These are phyloP conservation scores for Eremochloa ophiuroides DNA, from an alignment of 176 grass and related monocot species.

Conservation along the genomic window DNA sequence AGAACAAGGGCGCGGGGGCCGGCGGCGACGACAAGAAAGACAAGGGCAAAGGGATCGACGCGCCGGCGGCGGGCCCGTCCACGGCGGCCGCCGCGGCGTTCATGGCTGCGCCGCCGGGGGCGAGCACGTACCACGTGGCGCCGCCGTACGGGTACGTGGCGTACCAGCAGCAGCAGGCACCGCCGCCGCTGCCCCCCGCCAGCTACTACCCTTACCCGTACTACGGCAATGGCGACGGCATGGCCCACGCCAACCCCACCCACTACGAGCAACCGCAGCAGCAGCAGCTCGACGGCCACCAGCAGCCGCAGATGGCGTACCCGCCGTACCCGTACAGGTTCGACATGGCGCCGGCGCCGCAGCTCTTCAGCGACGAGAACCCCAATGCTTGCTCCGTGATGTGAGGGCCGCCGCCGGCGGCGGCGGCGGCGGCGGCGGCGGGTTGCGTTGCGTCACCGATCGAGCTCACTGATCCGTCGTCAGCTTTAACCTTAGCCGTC, in stretches of 20 bases:
- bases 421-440: too few relatives aligned
- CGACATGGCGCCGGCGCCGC: constrained; percentile 50
- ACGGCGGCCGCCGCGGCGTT: constrained; percentile 29
- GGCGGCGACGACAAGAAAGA: constrained; percentile 9
- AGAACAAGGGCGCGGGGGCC: not conserved
- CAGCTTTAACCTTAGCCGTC: not conserved
- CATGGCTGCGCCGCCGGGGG: not conserved
- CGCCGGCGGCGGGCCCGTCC: constrained; percentile 19
- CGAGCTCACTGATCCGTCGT: not conserved
- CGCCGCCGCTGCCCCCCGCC: not conserved
- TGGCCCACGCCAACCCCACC: constrained; percentile 8
- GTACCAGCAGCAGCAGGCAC: constrained; percentile 15
- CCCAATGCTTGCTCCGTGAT: constrained; percentile 85
- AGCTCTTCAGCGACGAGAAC: constrained; percentile 98
- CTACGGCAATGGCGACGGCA: constrained; percentile 22
- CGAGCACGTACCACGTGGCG: constrained; percentile 43
- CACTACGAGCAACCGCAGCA: constrained; percentile 3
- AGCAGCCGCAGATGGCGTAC: constrained; percentile 10
- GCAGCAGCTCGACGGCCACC: constrained; percentile 19
- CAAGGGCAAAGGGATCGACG: constrained; percentile 37
- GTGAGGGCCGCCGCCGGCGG: constrained; percentile 18
- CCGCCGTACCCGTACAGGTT: constrained; percentile 38
- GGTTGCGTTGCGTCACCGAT: not conserved
- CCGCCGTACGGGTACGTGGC: constrained; percentile 37
- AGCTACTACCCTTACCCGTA: constrained; percentile 27